phyloP scores from a whole-genome alignment of 2,329 filamentous ascomycete species.

The Diaporthe sp. region DNA sequence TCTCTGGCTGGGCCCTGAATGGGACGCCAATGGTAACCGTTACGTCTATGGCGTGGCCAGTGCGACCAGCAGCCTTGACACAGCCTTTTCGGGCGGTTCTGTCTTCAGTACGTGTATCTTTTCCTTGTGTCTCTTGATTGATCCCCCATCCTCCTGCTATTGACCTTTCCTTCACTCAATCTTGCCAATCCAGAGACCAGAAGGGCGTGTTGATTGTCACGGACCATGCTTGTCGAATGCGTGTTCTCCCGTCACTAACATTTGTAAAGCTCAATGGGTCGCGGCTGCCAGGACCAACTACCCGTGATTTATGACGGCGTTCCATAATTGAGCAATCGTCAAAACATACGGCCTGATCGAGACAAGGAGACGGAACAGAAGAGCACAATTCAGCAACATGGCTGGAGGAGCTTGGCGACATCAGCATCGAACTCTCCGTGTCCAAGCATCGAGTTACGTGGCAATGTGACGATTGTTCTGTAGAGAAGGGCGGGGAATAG shows the following conservation, averaged over 20 bases:
- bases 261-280: not conserved
- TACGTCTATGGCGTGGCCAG: conserved; percentile 5
- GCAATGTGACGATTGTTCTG: not conserved
- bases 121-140: not conserved
- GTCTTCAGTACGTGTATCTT: not conserved
- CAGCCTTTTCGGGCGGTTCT: not conserved
- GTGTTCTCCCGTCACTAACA: not conserved
- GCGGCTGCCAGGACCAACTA: not conserved
- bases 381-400: too few species aligned
- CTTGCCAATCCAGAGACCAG: not conserved
- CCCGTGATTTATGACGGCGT: not conserved
- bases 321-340: not conserved
- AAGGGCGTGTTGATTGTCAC: not conserved
- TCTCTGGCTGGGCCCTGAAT: conserved; percentile 2
- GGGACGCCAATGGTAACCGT: not conserved
- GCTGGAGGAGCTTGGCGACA: too few species aligned
- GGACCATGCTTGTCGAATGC: not conserved
- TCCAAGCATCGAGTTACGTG: too few species aligned
- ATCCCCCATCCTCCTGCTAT: not conserved
- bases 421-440: too few species aligned
- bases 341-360: not conserved
- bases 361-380: too few species aligned
- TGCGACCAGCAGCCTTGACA: not conserved
- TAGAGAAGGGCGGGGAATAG: not conserved
- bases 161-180: not conserved